Conservation (phyloP, 805 yeast genomes). For the Yamadazyma paraphyllophila region DNA sequence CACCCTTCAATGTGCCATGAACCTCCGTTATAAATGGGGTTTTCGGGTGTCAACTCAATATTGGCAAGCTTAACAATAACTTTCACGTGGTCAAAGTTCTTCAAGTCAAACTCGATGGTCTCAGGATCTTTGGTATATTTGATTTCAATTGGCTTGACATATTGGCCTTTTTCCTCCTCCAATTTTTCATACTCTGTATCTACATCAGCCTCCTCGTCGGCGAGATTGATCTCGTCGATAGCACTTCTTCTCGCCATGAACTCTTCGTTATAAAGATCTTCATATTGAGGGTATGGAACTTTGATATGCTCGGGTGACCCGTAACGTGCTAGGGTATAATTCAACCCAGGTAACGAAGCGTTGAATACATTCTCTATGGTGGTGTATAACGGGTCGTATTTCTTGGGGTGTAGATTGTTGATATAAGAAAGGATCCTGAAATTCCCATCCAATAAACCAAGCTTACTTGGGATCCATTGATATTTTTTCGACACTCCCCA, state of each 20-base stretch:
- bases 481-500: slow-evolving; percentile 22
- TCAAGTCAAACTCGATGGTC: slow-evolving; percentile 6
- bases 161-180: background rate
- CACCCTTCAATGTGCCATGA: slow-evolving; percentile 46
- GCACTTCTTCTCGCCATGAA: slow-evolving; percentile 14
- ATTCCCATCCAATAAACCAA: slow-evolving; percentile 6
- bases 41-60: slow-evolving; percentile 41
- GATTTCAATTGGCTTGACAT: slow-evolving; percentile 7
- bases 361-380: slow-evolving; percentile 31
- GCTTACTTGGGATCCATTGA: slow-evolving; percentile 38
- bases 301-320: slow-evolving; percentile 19
- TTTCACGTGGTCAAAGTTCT: slow-evolving; percentile 22
- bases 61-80: slow-evolving; percentile 41
- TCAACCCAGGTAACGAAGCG: slow-evolving; percentile 29
- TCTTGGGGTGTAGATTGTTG: slow-evolving; percentile 39
- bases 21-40: slow-evolving; percentile 38
- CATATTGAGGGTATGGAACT: slow-evolving; percentile 12
- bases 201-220: slow-evolving; percentile 2
- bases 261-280: slow-evolving; percentile 10
- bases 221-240: slow-evolving; percentile 1
- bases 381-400: slow-evolving; percentile 22
- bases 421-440: slow-evolving; percentile 33
- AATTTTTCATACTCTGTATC: slow-evolving; percentile 4
- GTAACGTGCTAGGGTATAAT: slow-evolving; percentile 23
- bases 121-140: slow-evolving; percentile 2